Conservation (phyloP, 2,329 filamentous ascomycete genomes). For the Tolypocladium capitatum region DNA sequence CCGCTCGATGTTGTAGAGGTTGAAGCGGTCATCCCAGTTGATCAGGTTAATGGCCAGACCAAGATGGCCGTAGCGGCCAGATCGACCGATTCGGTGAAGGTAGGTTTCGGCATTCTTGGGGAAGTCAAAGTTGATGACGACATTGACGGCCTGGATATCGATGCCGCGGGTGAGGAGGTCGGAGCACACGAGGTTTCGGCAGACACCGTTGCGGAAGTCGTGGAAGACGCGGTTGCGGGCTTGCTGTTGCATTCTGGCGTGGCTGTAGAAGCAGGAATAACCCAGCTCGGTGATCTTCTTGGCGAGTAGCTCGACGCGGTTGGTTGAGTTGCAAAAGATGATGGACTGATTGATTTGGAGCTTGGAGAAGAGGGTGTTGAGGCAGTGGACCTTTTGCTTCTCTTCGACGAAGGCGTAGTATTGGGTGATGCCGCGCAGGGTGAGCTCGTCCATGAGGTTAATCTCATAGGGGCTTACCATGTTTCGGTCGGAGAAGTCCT, state of each 20-base stretch:
- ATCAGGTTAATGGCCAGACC: slow-evolving; percentile 98
- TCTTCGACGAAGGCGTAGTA: slow-evolving; percentile 99
- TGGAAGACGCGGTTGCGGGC: slow-evolving; percentile 98
- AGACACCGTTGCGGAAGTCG: slow-evolving; percentile 96
- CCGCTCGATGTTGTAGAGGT: slow-evolving; percentile 96
- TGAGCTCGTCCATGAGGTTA: slow-evolving; percentile 98
- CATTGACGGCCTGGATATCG: slow-evolving; percentile 97
- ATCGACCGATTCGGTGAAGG: slow-evolving; percentile 94
- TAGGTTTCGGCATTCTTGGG: slow-evolving; percentile 99
- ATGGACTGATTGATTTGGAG: slow-evolving; percentile 99
- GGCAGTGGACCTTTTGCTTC: slow-evolving; percentile 96
- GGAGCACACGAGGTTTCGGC: slow-evolving; percentile 95
- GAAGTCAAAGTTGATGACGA: slow-evolving; percentile 99
- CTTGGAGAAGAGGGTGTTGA: slow-evolving; percentile 98
- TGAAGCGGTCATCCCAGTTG: slow-evolving; percentile 98
- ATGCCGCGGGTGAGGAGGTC: slow-evolving; percentile 97
- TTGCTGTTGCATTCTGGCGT: slow-evolving; percentile 94
- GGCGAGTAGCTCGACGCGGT: slow-evolving; percentile 89
- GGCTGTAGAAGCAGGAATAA: slow-evolving; percentile 99
- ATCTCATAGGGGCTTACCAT: slow-evolving; percentile 96
- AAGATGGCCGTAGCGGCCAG: slow-evolving; percentile 90
- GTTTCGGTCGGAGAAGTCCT: slow-evolving; percentile 96
- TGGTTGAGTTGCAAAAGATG: slow-evolving; percentile 99
- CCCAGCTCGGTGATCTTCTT: slow-evolving; percentile 99
- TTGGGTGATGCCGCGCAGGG: slow-evolving; percentile 92